Evolutionary conservation across 2,329 filamentous ascomycete species (phyloP), one percentile per base, ranked within the genome.

Genomic region (Gnomoniopsis sp.): DNA sequence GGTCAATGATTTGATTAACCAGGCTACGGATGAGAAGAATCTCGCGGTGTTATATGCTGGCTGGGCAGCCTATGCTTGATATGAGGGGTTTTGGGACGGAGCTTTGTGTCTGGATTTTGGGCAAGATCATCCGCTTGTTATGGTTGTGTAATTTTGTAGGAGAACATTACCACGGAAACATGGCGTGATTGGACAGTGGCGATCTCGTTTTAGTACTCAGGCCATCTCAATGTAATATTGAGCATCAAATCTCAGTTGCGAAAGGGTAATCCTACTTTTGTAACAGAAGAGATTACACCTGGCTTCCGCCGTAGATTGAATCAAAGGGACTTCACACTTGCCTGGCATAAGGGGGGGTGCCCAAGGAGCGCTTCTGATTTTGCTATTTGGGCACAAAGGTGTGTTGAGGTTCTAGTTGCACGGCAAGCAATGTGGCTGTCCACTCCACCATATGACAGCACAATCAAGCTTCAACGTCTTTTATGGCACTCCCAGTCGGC

Each of bases 1-100:
- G 15, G 95, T 99, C 55, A 98, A 97, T 69, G 95, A 99, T 70
- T 75, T 99, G 63, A 99, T 99, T 64, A 95, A 97, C 71, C 90
- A 96, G 75, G 93, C 95, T 8, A 93, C 89, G 1, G 95, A 99
- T 73, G 93, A 96, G 76, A 84, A 85, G 65, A 97, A 99, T 70
- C 72, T 99, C 68, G 93, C 95, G 2, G 87, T 97, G 46, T 75
- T 99, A 66, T 99, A 93, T 77, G 88, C 88, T 67, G 88, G 78
- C 48, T 76, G 74, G 74, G 74, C 73, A 56, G 74, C 74, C 44
- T 76, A 75, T 67, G 74, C 73, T 59, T 76, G 59, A 71, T 55
- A 2, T 49, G 41, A 19, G 3, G 38, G 38, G 38, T 3, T 15
- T 15, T n/a, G 38, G 12, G 12, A 41, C 14, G n/a, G 14, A 41